phyloP scores from a whole-genome alignment of 1,284 basidiomycete genomes.

The Spongiforma sp. region DNA sequence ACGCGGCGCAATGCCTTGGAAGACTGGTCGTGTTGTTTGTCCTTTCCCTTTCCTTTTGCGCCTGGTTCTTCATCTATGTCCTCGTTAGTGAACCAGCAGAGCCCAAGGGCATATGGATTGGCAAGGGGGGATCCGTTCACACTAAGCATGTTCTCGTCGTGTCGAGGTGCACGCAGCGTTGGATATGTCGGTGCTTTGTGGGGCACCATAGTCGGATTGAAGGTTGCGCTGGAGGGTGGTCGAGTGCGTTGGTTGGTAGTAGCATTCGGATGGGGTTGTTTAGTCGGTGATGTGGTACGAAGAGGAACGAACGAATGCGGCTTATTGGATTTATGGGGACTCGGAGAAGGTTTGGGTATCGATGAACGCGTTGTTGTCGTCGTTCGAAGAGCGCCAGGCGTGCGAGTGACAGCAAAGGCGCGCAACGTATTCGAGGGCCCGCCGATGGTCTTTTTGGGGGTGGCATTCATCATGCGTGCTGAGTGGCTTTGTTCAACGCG shows the following conservation, averaged over 20 bases:
- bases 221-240: conserved; percentile 69
- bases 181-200: conserved; percentile 69
- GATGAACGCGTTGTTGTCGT: conserved; percentile 38
- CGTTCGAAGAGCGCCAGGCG: conserved; percentile 47
- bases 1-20: conserved; percentile 45
- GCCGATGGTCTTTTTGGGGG: conserved; percentile 57
- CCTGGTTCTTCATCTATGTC: conserved; percentile 28
- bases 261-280: conserved; percentile 29
- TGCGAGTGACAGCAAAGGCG: conserved; percentile 46
- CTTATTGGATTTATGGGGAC: conserved; percentile 54
- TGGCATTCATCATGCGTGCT: conserved; percentile 59
- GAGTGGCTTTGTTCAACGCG: not conserved
- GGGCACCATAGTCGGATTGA: conserved; percentile 67
- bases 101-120: conserved; percentile 68
- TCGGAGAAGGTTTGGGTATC: conserved; percentile 52
- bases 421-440: conserved; percentile 51
- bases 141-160: conserved; percentile 75
- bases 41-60: conserved; percentile 25
- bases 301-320: conserved; percentile 32
- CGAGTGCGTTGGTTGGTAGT: conserved; percentile 34
- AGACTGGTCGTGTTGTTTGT: conserved; percentile 16
- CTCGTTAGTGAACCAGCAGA: conserved; percentile 53
- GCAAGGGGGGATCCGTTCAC: conserved; percentile 78
- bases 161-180: conserved; percentile 56
- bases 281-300: conserved; percentile 52